phyloP scores from a whole-genome alignment of 1,284 basidiomycete species.

The Apiotrichum veenhuisii region DNA sequence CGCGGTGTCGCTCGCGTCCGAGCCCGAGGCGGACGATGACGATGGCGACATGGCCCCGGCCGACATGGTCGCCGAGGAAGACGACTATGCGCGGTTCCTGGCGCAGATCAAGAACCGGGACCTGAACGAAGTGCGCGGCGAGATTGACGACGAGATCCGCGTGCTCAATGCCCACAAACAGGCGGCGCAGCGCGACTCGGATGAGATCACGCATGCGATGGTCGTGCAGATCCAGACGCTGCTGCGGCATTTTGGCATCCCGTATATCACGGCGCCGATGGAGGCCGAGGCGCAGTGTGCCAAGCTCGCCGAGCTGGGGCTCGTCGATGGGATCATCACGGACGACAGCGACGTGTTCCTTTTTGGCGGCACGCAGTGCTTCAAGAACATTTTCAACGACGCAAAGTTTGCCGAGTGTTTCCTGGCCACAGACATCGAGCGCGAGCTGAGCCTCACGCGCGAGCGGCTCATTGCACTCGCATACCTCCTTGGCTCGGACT shows the following conservation, averaged over 20 bases:
- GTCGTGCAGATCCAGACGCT: slow-evolving; percentile 91
- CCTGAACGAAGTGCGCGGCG: slow-evolving; percentile 70
- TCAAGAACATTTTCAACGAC: slow-evolving; percentile 99
- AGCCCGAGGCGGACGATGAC: slow-evolving; percentile 33
- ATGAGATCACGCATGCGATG: slow-evolving; percentile 94
- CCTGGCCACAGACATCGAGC: slow-evolving; percentile 72
- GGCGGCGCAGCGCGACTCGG: slow-evolving; percentile 84
- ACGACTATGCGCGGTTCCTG: slow-evolving; percentile 85
- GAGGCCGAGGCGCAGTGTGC: slow-evolving; percentile 99
- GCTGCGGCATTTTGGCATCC: slow-evolving; percentile 91
- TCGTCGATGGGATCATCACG: slow-evolving; percentile 97
- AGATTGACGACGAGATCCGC: slow-evolving; percentile 89
- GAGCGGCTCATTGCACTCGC: slow-evolving; percentile 84
- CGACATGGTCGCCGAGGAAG: slow-evolving; percentile 74
- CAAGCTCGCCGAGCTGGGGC: slow-evolving; percentile 72
- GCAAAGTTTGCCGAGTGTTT: slow-evolving; percentile 98
- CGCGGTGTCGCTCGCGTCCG: background rate
- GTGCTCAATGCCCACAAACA: slow-evolving; percentile 77
- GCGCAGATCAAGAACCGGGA: slow-evolving; percentile 83
- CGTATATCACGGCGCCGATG: slow-evolving; percentile 97
- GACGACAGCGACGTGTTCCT: slow-evolving; percentile 99
- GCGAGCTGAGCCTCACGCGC: slow-evolving; percentile 83
- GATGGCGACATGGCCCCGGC: slow-evolving; percentile 59
- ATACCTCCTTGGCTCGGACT: slow-evolving; percentile 93
- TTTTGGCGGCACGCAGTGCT: slow-evolving; percentile 88